A percentile compares a stretch with the other conserved stretches of the same genome.
Evolutionary conservation across 2,329 filamentous ascomycete genomes (phyloP).

Genomic region (Hypoxylon sp.): DNA sequence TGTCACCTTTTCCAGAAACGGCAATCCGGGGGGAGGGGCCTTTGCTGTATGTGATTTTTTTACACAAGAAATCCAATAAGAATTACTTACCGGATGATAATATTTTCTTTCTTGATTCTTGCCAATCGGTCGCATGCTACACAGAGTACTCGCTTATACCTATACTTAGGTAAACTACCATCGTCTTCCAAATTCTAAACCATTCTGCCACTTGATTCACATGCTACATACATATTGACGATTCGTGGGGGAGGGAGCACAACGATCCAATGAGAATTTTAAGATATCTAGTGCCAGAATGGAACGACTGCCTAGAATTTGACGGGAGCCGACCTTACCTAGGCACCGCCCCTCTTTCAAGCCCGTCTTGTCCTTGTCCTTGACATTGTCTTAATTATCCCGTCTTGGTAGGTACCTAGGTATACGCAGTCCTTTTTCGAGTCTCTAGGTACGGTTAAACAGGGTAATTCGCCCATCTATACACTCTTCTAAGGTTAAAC

Average conservation of each 20-base stretch:
- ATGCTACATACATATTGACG: not conserved
- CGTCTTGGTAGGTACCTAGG: constrained; percentile 30
- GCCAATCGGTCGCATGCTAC: too few relatives aligned
- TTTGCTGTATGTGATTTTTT: not conserved
- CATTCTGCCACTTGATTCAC: not conserved
- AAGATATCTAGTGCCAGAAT: constrained; percentile 1
- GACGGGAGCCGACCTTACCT: constrained; percentile 16
- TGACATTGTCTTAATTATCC: constrained; percentile 13
- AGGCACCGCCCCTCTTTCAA: constrained; percentile 19
- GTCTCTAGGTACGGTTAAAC: constrained; percentile 29
- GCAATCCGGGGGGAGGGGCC: constrained; percentile 16
- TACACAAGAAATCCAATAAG: not conserved
- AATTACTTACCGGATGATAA: too few relatives aligned
- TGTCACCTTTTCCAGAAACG: constrained; percentile 12
- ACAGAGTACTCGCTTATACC: not conserved
- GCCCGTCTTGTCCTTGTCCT: constrained; percentile 7
- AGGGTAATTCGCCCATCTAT: constrained; percentile 23
- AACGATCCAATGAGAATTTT: not conserved
- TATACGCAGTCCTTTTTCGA: constrained; percentile 19
- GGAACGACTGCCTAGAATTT: not conserved
- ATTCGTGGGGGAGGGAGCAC: not conserved
- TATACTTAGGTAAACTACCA: not conserved
- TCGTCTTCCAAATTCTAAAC: not conserved
- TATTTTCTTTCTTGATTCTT: too few relatives aligned
- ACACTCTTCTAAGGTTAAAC: not conserved